Percentiles rank a stretch among this genome's conserved stretches.
Evolutionary conservation across 805 yeast species (phyloP).

Genomic region (Jamesozyma lodderae): DNA sequence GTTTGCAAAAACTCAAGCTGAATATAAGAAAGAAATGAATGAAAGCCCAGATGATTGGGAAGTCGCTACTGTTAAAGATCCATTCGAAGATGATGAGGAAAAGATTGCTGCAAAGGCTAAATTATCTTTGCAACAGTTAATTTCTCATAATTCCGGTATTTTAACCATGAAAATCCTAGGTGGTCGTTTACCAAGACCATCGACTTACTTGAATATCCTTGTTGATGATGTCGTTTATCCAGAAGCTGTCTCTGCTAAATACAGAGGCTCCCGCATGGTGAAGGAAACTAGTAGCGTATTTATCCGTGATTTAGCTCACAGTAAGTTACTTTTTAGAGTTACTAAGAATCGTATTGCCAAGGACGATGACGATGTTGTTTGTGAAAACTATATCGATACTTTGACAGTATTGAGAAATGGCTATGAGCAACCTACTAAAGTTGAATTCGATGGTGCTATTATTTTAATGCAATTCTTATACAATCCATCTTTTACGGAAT

Average conservation of each 20-base stretch:
- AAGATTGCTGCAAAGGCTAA: conserved; percentile 33
- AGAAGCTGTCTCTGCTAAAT: conserved; percentile 41
- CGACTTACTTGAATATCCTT: conserved; percentile 45
- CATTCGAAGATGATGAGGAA: conserved; percentile 29
- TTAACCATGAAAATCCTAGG: conserved; percentile 43
- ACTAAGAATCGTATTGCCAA: conserved; percentile 43
- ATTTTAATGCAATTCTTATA: conserved; percentile 47
- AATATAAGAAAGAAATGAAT: conserved; percentile 42
- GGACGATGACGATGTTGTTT: conserved; percentile 39
- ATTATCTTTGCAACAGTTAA: conserved; percentile 43
- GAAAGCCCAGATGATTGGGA: conserved; percentile 56
- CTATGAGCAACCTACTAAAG: conserved; percentile 36
- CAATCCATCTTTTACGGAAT: conserved; percentile 46
- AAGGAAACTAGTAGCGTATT: conserved; percentile 50
- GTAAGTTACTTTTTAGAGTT: conserved; percentile 48
- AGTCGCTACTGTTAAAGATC: conserved; percentile 45
- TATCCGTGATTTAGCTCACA: conserved; percentile 61
- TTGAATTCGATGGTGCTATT: conserved; percentile 36
- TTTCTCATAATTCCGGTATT: conserved; percentile 50
- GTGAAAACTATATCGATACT: conserved; percentile 43
- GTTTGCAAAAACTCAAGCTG: conserved; percentile 37
- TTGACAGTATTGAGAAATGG: conserved; percentile 45
- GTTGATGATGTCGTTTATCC: conserved; percentile 61
- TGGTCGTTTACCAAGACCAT: conserved; percentile 43
- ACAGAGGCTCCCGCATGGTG: conserved; percentile 38